A percentile compares a stretch with the other conserved stretches of the same genome.
Evolutionary conservation across 805 yeast species (phyloP).

Genomic region (Crinitomyces ghanaensis): DNA sequence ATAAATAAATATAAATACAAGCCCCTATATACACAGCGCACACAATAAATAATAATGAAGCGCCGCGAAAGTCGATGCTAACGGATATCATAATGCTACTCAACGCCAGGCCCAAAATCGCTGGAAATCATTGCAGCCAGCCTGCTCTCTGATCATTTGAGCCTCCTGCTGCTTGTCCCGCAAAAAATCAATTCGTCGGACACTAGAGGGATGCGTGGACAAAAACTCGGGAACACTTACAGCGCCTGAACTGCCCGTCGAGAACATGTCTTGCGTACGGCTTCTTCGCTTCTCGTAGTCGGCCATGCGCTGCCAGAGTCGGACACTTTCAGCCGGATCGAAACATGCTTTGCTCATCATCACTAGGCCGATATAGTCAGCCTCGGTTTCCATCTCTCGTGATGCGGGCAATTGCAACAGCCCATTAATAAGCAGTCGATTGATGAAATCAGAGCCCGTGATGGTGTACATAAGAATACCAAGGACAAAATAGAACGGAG

Average conservation of each 20-base stretch:
- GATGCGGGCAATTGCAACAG: constrained; percentile 71
- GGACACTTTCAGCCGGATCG: constrained; percentile 61
- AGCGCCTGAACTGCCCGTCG: constrained; percentile 14
- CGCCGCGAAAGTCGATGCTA: too few species aligned
- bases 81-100: too few species aligned
- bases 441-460: constrained; percentile 48
- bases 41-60: too few species aligned
- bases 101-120: too few species aligned
- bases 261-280: neutral
- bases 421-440: constrained; percentile 42
- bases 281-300: constrained; percentile 34
- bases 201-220: constrained; percentile 82
- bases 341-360: constrained; percentile 86
- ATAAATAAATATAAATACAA: too few species aligned
- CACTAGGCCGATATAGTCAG: constrained; percentile 89
- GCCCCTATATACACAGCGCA: too few species aligned
- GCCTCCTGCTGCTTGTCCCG: constrained; percentile 46
- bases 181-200: constrained; percentile 60
- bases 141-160: constrained; percentile 27
- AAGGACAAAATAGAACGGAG: constrained; percentile 55
- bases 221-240: constrained; percentile 45
- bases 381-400: constrained; percentile 90
- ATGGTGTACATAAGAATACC: constrained; percentile 43
- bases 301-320: constrained; percentile 77
- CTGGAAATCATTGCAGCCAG: constrained; percentile 31